Conservation (phyloP, 805 yeast genomes). For the Candida sanyiensis region DNA sequence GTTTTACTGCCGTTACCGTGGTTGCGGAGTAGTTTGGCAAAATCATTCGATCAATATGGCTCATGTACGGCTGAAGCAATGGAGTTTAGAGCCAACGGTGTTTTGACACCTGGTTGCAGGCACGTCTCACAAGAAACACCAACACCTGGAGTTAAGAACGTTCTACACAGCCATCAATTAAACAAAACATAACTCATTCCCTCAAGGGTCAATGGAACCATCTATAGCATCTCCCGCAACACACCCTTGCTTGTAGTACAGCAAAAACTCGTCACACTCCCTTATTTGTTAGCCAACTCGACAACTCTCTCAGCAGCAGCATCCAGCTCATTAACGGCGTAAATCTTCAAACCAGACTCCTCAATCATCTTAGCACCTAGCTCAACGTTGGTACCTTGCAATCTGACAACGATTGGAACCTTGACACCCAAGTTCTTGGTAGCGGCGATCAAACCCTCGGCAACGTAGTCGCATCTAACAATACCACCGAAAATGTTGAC, state of each 20-base stretch:
- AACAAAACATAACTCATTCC: constrained; percentile 2
- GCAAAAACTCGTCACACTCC: background rate
- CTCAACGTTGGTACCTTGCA: constrained; percentile 95
- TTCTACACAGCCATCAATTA: background rate
- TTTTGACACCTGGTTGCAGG: background rate
- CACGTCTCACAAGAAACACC: background rate
- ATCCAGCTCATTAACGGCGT: constrained; percentile 87
- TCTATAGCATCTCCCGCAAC: background rate
- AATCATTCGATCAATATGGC: background rate
- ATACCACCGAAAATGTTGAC: constrained; percentile 99
- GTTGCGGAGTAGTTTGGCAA: background rate
- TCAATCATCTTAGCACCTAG: constrained; percentile 81
- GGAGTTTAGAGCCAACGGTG: background rate
- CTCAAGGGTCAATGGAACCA: background rate
- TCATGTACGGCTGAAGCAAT: background rate
- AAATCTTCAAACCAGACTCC: constrained; percentile 89
- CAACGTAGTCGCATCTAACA: constrained; percentile 98
- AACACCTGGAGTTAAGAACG: background rate
- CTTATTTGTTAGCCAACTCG: constrained; percentile 42
- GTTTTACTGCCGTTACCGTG: background rate
- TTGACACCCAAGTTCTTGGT: constrained; percentile 85
- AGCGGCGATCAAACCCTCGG: constrained; percentile 94
- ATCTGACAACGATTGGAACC: constrained; percentile 95
- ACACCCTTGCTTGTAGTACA: background rate
- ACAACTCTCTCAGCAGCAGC: constrained; percentile 96